Evolutionary conservation across 345 rosid genomes (phyloP), one percentile per base, ranked within the genome.

Genomic region (Erucastrum elatum): DNA sequence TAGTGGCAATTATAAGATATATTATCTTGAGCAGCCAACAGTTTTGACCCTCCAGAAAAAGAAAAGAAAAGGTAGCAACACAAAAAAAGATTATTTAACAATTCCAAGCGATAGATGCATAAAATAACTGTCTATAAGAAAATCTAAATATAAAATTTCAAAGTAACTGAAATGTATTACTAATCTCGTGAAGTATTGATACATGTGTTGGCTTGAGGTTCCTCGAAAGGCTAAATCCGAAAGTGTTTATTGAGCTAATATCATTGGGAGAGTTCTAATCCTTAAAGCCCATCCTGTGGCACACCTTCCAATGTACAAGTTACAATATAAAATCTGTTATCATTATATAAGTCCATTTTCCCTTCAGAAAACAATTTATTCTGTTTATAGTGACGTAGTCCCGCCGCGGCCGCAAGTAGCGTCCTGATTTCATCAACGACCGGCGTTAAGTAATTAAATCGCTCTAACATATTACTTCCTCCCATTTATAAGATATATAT

Each of bases 251-350:
- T 60, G 68, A 78, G 72, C 55, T 59, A 29, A 41, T 62, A 59
- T 44, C 30, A 37, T 35, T 34, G 69, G 27, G 31, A 35, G 31
- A 33, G 17, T 70, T 63, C 21, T 74, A 59, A 34, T 16, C 75
- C 15, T 58, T 25, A 12, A 69, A 63, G 67, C 83, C 79, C 75
- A 75, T 80, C 75, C 44, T 26, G 9, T 56, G 83, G 83, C 83
- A 80, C 83, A 80, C 83, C 46, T 80, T 26, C 68, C 83, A 41
- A 80, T 5, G 76, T n/a, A 13, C 46, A 64, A 64, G 4, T 64
- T 46, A 8, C 61, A 27, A 74, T 68, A 53, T 8, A 55, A 68
- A 60, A 62, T 29, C 49, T 56, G 11, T 55, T 56, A 74, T 68
- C 59, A 16, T 8, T 66, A 35, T 72, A 35, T 46, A 33, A 4